Percentiles rank a stretch among this genome's conserved stretches.
Conservation (phyloP, 495 filamentous ascomycete species). For the Lasiosphaeris hirsuta region DNA sequence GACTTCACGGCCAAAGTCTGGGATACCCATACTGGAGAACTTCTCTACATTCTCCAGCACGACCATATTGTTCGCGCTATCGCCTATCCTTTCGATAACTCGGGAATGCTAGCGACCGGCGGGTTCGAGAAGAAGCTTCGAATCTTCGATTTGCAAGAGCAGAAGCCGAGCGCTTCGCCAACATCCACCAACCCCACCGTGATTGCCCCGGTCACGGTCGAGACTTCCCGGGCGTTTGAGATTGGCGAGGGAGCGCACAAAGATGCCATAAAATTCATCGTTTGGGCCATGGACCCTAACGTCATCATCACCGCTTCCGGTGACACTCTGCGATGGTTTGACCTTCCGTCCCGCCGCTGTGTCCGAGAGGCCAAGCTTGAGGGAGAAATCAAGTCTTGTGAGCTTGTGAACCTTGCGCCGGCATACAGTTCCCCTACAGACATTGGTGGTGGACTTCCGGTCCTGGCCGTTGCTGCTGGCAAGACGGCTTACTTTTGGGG, state of each 20-base stretch:
- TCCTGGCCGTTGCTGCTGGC: constrained; percentile 70
- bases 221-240: constrained; percentile 64
- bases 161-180: constrained; percentile 26
- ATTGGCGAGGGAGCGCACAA: constrained; percentile 79
- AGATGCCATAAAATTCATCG: constrained; percentile 87
- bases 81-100: constrained; percentile 78
- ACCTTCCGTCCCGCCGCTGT: constrained; percentile 69
- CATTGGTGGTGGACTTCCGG: constrained; percentile 52
- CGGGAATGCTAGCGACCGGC: constrained; percentile 79
- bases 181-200: constrained; percentile 16
- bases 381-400: constrained; percentile 84
- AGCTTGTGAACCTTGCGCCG: constrained; percentile 61
- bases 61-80: constrained; percentile 92
- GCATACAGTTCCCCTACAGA: constrained; percentile 40
- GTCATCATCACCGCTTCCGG: constrained; percentile 88
- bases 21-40: constrained; percentile 94
- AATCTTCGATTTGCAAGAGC: constrained; percentile 78
- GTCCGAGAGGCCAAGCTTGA: constrained; percentile 71
- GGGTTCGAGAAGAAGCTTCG: constrained; percentile 95
- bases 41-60: constrained; percentile 81
- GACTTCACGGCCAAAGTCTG: constrained; percentile 97
- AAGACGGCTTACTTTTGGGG: constrained; percentile 93
- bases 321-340: constrained; percentile 91
- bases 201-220: constrained; percentile 37
- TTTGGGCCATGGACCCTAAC: constrained; percentile 86